These are phyloP conservation scores for Boechera retrofracta DNA, from an alignment of 345 rosid species.

Conservation along the genomic window DNA sequence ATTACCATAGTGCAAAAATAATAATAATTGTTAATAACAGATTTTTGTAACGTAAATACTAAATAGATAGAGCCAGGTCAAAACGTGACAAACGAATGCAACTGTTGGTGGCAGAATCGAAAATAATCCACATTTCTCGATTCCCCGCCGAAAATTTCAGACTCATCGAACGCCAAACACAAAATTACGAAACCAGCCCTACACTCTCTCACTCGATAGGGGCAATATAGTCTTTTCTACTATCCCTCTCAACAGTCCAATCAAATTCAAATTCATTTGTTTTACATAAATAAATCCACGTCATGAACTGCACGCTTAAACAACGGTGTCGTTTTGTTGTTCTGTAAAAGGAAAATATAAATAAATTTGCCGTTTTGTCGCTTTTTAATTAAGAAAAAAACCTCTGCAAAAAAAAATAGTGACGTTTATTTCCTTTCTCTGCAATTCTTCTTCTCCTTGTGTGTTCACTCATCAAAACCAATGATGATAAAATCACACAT, in stretches of 20 bases:
- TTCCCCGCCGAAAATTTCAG: slow-evolving; percentile 56
- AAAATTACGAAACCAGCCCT: slow-evolving; percentile 23
- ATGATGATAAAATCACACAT: slow-evolving; percentile 33
- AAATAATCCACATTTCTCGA: slow-evolving; percentile 4
- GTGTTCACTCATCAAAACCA: slow-evolving; percentile 33
- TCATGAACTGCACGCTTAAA: slow-evolving; percentile 45
- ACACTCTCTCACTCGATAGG: background rate
- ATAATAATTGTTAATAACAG: background rate
- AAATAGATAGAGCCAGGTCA: background rate
- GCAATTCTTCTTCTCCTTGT: slow-evolving; percentile 35
- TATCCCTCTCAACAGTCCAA: slow-evolving; percentile 8
- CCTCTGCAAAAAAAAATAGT: background rate
- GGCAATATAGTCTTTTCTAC: background rate
- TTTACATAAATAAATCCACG: slow-evolving; percentile 21
- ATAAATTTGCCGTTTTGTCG: slow-evolving; percentile 31
- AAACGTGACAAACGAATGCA: slow-evolving; percentile 46
- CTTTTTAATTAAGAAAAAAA: slow-evolving; percentile 21
- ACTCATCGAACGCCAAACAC: background rate
- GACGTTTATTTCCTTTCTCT: slow-evolving; percentile 45
- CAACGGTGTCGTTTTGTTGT: slow-evolving; percentile 40
- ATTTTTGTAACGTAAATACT: background rate
- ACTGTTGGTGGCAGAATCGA: slow-evolving; percentile 54
- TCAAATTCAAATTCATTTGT: slow-evolving; percentile 20
- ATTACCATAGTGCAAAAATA: background rate
- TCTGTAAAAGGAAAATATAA: slow-evolving; percentile 1